Evolutionary conservation across 306 rosid species (phyloP).

Genomic region (Mucuna pruriens): DNA sequence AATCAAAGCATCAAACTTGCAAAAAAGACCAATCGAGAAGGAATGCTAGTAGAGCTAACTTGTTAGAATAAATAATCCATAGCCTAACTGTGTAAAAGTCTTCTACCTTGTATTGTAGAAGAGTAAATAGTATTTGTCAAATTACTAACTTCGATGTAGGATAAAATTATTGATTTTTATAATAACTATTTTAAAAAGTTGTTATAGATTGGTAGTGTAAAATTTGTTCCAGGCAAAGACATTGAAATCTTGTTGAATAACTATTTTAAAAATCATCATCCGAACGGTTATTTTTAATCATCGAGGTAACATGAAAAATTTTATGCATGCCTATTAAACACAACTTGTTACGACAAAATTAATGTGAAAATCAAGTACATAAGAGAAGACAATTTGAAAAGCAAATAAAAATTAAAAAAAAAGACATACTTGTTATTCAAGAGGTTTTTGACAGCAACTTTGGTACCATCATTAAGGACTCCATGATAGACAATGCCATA

Average conservation of each 20-base stretch:
- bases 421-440: conserved; percentile 79
- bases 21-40: neutral
- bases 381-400: neutral
- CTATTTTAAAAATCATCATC: too few species aligned
- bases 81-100: neutral
- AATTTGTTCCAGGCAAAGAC: too few species aligned
- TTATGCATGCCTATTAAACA: neutral
- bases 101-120: too few species aligned
- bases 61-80: neutral
- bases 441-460: conserved; percentile 90
- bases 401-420: neutral
- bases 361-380: neutral
- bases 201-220: too few species aligned
- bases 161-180: too few species aligned
- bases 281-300: too few species aligned
- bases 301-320: too few species aligned
- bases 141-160: too few species aligned
- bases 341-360: conserved; percentile 3
- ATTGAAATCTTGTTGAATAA: too few species aligned
- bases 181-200: too few species aligned
- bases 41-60: neutral
- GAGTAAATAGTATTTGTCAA: too few species aligned
- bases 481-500: conserved; percentile 94
- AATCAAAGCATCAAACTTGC: conserved; percentile 25
- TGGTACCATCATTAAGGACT: conserved; percentile 75